Percentiles rank a stretch among this genome's conserved stretches.
Evolutionary conservation across 2,329 filamentous ascomycete species (phyloP).

Genomic region (Fonsecaea erecta): DNA sequence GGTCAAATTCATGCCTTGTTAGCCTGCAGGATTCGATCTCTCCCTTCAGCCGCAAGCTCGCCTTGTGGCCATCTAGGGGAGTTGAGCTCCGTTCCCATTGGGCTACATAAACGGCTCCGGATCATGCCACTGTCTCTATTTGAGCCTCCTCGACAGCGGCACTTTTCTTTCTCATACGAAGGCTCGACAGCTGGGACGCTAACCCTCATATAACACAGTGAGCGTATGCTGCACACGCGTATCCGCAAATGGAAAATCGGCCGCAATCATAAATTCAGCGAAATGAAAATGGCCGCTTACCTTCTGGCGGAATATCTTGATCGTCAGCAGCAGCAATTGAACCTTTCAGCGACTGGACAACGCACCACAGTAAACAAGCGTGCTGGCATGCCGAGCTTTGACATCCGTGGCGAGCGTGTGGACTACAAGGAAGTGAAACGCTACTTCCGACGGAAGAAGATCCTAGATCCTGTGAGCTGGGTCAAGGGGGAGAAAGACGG

Average conservation of each 20-base stretch:
- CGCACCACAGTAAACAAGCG: not conserved
- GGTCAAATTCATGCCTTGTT: slow-evolving; percentile 2
- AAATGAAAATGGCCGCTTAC: slow-evolving; percentile 22
- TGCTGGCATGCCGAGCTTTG: slow-evolving; percentile 5
- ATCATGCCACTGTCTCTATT: not conserved
- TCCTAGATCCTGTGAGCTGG: slow-evolving; percentile 21
- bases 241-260: slow-evolving; percentile 23
- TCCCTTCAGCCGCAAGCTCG: not conserved
- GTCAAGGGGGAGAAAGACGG: slow-evolving; percentile 6
- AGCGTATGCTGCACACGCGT: slow-evolving; percentile 26
- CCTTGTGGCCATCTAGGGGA: not conserved
- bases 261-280: slow-evolving; percentile 19
- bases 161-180: not conserved
- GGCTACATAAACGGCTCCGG: not conserved
- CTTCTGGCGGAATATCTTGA: slow-evolving; percentile 14
- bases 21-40: not conserved
- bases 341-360: not conserved
- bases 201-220: slow-evolving; percentile 8
- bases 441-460: slow-evolving; percentile 24
- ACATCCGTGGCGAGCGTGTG: slow-evolving; percentile 20
- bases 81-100: not conserved
- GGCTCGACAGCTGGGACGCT: not conserved
- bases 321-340: not conserved
- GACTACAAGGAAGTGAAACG: slow-evolving; percentile 19
- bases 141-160: not conserved